Conservation (phyloP, 2,329 filamentous ascomycete genomes). For the Alternaria sp. region DNA sequence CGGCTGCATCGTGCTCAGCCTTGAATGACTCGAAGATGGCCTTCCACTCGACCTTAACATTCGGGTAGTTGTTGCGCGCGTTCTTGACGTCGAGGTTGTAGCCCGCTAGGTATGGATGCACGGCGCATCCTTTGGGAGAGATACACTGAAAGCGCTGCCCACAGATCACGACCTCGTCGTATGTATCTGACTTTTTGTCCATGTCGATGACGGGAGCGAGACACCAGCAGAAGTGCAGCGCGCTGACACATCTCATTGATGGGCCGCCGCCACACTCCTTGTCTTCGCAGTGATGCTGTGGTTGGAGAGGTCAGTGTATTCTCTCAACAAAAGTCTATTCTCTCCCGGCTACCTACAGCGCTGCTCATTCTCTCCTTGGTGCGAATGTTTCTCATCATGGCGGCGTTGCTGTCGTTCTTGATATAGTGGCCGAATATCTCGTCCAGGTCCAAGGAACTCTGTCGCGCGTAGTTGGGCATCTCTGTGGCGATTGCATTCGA, state of each 20-base stretch:
- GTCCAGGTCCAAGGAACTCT: slow-evolving; percentile 3
- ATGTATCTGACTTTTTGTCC: neutral
- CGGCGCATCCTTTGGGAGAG: slow-evolving; percentile 5
- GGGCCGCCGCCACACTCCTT: slow-evolving; percentile 1
- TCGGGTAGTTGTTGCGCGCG: slow-evolving; percentile 4
- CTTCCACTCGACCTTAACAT: neutral
- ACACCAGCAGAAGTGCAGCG: slow-evolving; percentile 8
- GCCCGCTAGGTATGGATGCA: slow-evolving; percentile 9
- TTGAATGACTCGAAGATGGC: neutral
- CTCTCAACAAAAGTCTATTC: too few species aligned
- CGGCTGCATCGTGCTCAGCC: neutral
- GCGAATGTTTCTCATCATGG: slow-evolving; percentile 3
- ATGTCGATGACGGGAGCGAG: neutral
- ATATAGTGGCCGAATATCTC: slow-evolving; percentile 2
- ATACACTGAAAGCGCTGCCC: slow-evolving; percentile 12
- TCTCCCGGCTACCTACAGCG: neutral
- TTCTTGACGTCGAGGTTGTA: slow-evolving; percentile 15
- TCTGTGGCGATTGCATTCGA: neutral
- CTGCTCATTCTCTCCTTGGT: slow-evolving; percentile 2
- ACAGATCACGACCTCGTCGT: neutral
- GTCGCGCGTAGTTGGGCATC: slow-evolving; percentile 7
- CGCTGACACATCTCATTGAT: neutral
- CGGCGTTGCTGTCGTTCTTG: neutral
- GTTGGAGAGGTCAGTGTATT: neutral
- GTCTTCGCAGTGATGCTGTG: slow-evolving; percentile 14